Evolutionary conservation across 257 asterid species (phyloP), one percentile per base, ranked within the genome.

Genomic region (Henckelia pumila): DNA sequence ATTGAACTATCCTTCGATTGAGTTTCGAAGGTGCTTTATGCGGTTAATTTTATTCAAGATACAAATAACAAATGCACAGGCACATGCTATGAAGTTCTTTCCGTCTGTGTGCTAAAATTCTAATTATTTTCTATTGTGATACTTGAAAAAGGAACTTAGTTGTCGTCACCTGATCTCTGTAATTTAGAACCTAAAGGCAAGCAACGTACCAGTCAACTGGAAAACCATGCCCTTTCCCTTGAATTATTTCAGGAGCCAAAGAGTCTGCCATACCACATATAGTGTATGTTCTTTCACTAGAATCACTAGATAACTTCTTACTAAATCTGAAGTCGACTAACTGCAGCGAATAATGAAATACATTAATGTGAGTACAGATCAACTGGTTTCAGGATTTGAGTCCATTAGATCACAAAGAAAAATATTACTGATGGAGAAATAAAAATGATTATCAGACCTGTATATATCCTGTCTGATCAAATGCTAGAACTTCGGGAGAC

Each of bases 281-380:
- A 29, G 98, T 87, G 79, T 77, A 89, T 56, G 98, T 80, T 81
- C 97, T 80, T 71, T 85, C 92, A 70, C 68, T 74, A 62, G 61
- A 52, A 68, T 85, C 92, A 56, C 86, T 79, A 62, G 87, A 80
- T 47, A 92, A 71, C 76, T 81, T 82, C 84, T 92, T 89, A 60
- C 92, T 93, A 59, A 84, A 92, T 82, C 95, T 87, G 89, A 92
- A 92, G 86, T 92, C 98, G 83, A 89, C 96, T 63, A 92, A 82
- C 98, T 92, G 71, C 64, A 77, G 35, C 26, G 71, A 81, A 78
- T 64, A 57, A 76, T 73, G 70, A 80, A 60, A 81, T 37, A 58
- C 73, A 78, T 65, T 68, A 71, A 67, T 71, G 81, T 30, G 65
- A 76, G 50, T 56, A 62, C 47, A 35, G 13, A 69, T 40, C 70